Base-by-base conservation (phyloP, 2,329 filamentous ascomycete species). In the Leptographium galeiforme region DNA sequence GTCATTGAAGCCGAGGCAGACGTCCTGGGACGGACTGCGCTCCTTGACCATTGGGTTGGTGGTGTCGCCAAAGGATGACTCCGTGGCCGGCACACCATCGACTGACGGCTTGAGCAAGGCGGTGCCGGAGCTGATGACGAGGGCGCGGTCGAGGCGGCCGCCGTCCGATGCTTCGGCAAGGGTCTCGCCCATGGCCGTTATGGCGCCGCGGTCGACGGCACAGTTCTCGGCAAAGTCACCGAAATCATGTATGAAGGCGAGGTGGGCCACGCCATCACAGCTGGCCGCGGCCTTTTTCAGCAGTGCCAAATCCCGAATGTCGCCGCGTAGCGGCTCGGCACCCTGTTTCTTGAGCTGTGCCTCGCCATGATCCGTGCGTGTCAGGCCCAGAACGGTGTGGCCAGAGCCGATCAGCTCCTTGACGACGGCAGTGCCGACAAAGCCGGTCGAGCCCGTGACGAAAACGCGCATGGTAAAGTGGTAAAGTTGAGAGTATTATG, bases 371-470 rank as follows among this genome's bases (percentile, higher is more conserved):
- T 68, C 64, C 16, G 57, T 65, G 48, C 70, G 71, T 14, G 68
- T 63, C 48, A 73, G 67, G 8, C 66, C 72, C 14, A 68, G 58
- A 34, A 75, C 70, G 6, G 56, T 60, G 56, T 73, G 68, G 46
- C 70, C 71, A 32, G 62, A 56, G 6, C 57, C 32, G 14, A 72
- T 59, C 13, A 73, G 66, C 38, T 69, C 66, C 50, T 68, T 54
- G 25, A 67, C 63, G 14, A 72, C 63, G 8, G 65, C 62, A 19
- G 61, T 58, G 57, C 72, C 72, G 53, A 74, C 63, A 55, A 68
- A 72, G 58, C 71, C 71, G 8, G 69, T 67, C 6, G 69, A 65
- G 43, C 72, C 72, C 8, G 71, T 73, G 48, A 72, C 63, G 57
- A 70, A 71, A 55, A 69, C 62, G 18, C 57, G 62, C 66, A 68